A percentile compares a stretch with the other conserved stretches of the same genome.
These are phyloP conservation scores for Gossypium rotundifolium DNA, from an alignment of 345 rosid species.

Conservation along the genomic window DNA sequence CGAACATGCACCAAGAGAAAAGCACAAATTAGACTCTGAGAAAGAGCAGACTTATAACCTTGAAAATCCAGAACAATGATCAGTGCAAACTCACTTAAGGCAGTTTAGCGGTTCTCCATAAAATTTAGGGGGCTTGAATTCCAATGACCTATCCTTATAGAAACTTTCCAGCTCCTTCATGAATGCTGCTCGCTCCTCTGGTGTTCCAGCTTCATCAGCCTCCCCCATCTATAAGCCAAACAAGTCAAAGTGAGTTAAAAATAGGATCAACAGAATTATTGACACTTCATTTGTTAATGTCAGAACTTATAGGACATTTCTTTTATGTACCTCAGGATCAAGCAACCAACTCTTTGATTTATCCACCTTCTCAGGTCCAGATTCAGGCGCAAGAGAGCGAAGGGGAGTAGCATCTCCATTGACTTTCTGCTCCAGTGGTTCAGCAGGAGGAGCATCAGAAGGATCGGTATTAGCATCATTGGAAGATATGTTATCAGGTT, in stretches of 20 bases:
- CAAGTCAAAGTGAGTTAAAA: constrained; percentile 2
- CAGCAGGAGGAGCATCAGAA: constrained; percentile 9
- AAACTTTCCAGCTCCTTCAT: constrained; percentile 67
- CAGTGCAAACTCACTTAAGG: constrained; percentile 52
- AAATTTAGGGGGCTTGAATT: constrained; percentile 73
- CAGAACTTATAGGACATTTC: neutral
- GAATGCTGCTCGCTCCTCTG: constrained; percentile 56
- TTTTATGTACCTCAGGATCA: constrained; percentile 43
- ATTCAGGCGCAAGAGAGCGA: constrained; percentile 22
- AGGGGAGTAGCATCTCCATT: constrained; percentile 18
- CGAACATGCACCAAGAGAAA: constrained; percentile 17
- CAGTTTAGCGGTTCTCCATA: constrained; percentile 68
- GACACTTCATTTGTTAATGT: neutral
- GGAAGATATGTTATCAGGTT: constrained; percentile 14
- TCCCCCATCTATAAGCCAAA: constrained; percentile 44
- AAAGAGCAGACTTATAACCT: constrained; percentile 4
- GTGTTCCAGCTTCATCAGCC: constrained; percentile 56
- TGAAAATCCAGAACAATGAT: constrained; percentile 17
- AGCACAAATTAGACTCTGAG: neutral
- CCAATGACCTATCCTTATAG: constrained; percentile 47
- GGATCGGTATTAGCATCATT: constrained; percentile 7
- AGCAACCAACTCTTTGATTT: constrained; percentile 62
- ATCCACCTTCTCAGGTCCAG: constrained; percentile 26
- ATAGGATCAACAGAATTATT: neutral
- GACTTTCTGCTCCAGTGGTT: constrained; percentile 19